A percentile compares a stretch with the other conserved stretches of the same genome.
phyloP scores from a whole-genome alignment of 495 filamentous ascomycete species.

The Penicillium cosmopolitanum region DNA sequence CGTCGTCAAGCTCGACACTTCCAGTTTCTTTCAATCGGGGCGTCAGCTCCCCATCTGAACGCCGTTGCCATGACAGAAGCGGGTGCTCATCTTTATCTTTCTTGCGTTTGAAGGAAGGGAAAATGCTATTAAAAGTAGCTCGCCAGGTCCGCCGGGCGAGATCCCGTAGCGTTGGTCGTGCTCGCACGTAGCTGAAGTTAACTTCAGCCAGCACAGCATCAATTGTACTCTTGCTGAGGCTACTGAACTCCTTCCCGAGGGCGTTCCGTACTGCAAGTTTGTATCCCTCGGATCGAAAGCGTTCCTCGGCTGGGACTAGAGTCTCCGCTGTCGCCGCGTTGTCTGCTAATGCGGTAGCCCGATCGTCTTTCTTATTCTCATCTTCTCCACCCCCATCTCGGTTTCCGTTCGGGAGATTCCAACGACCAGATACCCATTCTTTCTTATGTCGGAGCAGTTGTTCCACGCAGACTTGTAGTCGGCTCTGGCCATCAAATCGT shows the following conservation, averaged over 20 bases:
- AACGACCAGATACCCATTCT: constrained; percentile 74
- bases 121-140: constrained; percentile 73
- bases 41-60: constrained; percentile 44
- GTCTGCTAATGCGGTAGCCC: constrained; percentile 2
- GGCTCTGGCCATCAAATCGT: constrained; percentile 79
- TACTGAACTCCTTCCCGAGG: constrained; percentile 79
- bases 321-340: constrained; percentile 20
- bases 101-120: constrained; percentile 68
- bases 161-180: constrained; percentile 72
- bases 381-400: constrained; percentile 19
- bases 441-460: constrained; percentile 77
- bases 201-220: constrained; percentile 87
- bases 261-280: constrained; percentile 66
- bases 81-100: constrained; percentile 64
- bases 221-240: constrained; percentile 76
- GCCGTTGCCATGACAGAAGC: constrained; percentile 65
- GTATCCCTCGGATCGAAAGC: constrained; percentile 74
- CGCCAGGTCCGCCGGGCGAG: constrained; percentile 84
- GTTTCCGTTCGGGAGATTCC: constrained; percentile 53
- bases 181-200: constrained; percentile 84
- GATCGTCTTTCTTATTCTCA: constrained; percentile 10
- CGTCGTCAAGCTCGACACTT: constrained; percentile 76
- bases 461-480: constrained; percentile 83
- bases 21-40: constrained; percentile 73
- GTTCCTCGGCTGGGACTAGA: constrained; percentile 66